phyloP scores from a whole-genome alignment of 805 yeast species.

The Zygoascus bituminiphila region DNA sequence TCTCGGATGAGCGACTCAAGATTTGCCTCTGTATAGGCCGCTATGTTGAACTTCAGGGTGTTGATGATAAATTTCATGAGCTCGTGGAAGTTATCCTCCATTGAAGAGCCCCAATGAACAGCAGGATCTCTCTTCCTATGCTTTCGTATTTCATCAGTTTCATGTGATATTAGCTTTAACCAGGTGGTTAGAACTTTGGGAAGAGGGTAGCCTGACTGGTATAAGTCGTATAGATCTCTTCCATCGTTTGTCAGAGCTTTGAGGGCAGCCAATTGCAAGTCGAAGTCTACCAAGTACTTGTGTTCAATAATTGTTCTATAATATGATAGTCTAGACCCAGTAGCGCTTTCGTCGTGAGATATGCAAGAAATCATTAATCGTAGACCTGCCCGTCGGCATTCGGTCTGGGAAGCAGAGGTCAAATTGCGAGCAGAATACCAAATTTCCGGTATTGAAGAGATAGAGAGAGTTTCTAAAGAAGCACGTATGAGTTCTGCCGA shows the following conservation, averaged over 20 bases:
- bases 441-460: conserved; percentile 57
- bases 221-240: conserved; percentile 43
- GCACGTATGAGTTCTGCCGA: conserved; percentile 46
- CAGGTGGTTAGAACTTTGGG: conserved; percentile 33
- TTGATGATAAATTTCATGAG: conserved; percentile 35
- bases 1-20: conserved; percentile 30
- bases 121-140: conserved; percentile 23
- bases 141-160: conserved; percentile 25
- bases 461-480: conserved; percentile 43
- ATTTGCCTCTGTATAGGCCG: conserved; percentile 36
- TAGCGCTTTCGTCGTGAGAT: conserved; percentile 39
- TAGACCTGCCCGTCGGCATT: conserved; percentile 42
- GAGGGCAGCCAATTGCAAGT: conserved; percentile 41
- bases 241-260: conserved; percentile 45
- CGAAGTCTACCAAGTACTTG: conserved; percentile 43
- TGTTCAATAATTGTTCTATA: conserved; percentile 52
- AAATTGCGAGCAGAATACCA: conserved; percentile 64
- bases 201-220: conserved; percentile 38
- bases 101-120: conserved; percentile 24
- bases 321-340: conserved; percentile 45
- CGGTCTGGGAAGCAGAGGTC: conserved; percentile 33
- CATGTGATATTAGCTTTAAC: conserved; percentile 28
- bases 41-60: conserved; percentile 42
- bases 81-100: conserved; percentile 23
- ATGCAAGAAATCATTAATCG: conserved; percentile 50